Percentiles rank a stretch among this genome's conserved stretches.
Conservation (phyloP, 176 grass and related monocot genomes). For the Raddia distichophylla region DNA sequence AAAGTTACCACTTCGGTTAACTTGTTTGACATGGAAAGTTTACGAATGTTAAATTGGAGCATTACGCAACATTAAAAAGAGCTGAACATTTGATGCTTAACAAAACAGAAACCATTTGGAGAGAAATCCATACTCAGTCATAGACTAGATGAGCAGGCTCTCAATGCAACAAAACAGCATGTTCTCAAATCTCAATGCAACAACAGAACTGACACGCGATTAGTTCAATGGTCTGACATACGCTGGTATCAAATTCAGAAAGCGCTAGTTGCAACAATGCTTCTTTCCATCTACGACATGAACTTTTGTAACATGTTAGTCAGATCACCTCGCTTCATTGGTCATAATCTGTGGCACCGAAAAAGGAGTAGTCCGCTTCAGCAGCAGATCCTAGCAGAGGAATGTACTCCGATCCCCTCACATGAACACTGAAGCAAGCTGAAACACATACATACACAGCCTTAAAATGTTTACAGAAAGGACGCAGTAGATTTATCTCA, state of each 20-base stretch:
- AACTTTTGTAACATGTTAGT: neutral
- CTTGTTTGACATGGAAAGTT: no score
- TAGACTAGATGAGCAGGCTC: slow-evolving; percentile 1
- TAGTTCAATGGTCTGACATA: slow-evolving; percentile 4
- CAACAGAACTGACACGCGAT: neutral
- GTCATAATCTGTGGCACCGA: slow-evolving; percentile 58
- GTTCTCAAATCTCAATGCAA: neutral
- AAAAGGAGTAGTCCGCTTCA: slow-evolving; percentile 67
- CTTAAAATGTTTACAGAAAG: slow-evolving; percentile 13
- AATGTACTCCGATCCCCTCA: slow-evolving; percentile 93
- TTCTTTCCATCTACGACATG: neutral
- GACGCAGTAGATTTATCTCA: neutral
- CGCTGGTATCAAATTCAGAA: neutral
- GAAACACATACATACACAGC: slow-evolving; percentile 34
- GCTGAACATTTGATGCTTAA: neutral
- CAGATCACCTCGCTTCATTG: slow-evolving; percentile 38
- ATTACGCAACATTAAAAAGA: neutral
- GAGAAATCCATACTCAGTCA: neutral
- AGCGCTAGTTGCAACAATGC: neutral
- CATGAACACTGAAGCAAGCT: slow-evolving; percentile 98
- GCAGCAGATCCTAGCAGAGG: slow-evolving; percentile 71
- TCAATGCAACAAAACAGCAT: neutral
- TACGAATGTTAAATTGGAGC: neutral
- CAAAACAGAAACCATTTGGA: neutral
- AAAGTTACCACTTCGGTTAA: no score